Conservation (phyloP, 257 asterid genomes). For the Orobanche coerulescens region DNA sequence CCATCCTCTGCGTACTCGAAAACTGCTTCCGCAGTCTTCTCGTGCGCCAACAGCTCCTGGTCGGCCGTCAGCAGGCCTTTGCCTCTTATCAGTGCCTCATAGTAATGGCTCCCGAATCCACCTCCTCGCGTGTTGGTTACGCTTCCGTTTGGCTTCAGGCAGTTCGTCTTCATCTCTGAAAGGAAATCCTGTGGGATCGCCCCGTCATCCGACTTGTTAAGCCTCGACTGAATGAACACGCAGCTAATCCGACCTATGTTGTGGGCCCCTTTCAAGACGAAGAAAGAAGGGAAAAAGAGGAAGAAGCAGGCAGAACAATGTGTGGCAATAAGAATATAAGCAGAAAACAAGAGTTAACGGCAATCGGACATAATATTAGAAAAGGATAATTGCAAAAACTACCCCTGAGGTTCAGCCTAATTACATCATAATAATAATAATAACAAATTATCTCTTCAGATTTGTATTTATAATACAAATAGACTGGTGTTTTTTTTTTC, state of each 20-base stretch:
- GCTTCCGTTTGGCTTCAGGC: not conserved
- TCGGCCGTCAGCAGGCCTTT: conserved; percentile 31
- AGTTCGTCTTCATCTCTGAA: not conserved
- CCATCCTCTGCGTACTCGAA: conserved; percentile 28
- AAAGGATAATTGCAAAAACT: not conserved
- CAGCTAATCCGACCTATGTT: not conserved
- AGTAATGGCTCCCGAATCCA: conserved; percentile 27
- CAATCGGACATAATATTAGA: too few relatives aligned
- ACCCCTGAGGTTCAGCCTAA: not conserved
- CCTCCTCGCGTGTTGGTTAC: not conserved
- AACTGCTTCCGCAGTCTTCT: conserved; percentile 22
- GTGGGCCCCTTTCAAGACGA: not conserved
- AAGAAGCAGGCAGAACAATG: too few relatives aligned
- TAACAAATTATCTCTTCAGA: too few relatives aligned
- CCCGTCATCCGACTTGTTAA: not conserved
- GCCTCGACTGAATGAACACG: not conserved
- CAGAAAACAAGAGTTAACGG: too few relatives aligned
- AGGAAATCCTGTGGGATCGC: not conserved
- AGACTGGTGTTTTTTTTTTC: too few relatives aligned
- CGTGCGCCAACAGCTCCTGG: conserved; percentile 29
- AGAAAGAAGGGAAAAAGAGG: not conserved
- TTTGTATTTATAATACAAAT: too few relatives aligned
- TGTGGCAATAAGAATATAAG: too few relatives aligned
- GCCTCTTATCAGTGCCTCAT: conserved; percentile 18
- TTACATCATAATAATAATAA: too few relatives aligned